phyloP scores from a whole-genome alignment of 257 asterid genomes.

The Solanum sejunctum region DNA sequence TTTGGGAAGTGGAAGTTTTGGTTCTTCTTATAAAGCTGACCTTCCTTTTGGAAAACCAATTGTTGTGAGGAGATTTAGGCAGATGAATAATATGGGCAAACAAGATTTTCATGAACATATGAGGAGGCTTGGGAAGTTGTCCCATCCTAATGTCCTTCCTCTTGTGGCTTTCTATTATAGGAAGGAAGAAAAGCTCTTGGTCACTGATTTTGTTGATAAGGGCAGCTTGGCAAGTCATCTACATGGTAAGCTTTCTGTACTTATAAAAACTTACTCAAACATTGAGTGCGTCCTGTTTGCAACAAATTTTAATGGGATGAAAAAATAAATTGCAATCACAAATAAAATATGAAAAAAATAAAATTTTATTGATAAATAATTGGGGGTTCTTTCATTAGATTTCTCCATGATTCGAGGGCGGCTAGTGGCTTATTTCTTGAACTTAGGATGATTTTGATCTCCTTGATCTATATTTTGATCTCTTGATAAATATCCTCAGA shows the following conservation, averaged over 20 bases:
- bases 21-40: slow-evolving; percentile 58
- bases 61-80: slow-evolving; percentile 49
- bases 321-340: no score
- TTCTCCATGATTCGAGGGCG: no score
- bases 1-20: slow-evolving; percentile 59
- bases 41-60: slow-evolving; percentile 19
- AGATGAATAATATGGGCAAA: slow-evolving; percentile 38
- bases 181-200: slow-evolving; percentile 54
- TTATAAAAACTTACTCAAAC: not conserved
- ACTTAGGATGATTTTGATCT: no score
- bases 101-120: slow-evolving; percentile 41
- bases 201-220: slow-evolving; percentile 30
- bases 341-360: no score
- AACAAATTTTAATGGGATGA: no score
- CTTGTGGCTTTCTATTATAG: slow-evolving; percentile 50
- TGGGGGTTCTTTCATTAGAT: no score
- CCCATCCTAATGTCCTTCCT: slow-evolving; percentile 54
- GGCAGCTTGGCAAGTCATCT: slow-evolving; percentile 68
- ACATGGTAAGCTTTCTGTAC: slow-evolving; percentile 24
- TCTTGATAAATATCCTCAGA: no score
- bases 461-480: no score
- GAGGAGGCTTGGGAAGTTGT: slow-evolving; percentile 35
- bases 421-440: no score
- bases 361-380: no score
- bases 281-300: no score